Conservation (phyloP, 257 asterid genomes). For the Solanum gandarillasii region DNA sequence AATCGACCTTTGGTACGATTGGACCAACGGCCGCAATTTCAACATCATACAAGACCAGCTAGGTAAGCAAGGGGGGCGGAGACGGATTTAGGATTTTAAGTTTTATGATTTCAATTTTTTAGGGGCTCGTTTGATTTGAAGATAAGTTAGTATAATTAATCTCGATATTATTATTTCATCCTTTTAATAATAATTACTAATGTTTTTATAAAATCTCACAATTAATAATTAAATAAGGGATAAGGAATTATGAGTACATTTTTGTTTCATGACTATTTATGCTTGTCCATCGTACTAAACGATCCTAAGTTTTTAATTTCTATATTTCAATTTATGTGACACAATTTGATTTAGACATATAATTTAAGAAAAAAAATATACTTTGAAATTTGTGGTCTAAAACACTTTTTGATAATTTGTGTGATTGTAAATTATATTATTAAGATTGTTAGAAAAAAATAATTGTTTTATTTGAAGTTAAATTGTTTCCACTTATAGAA, state of each 20-base stretch:
- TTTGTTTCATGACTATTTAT: neutral
- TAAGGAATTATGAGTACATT: neutral
- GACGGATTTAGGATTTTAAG: neutral
- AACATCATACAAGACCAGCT: slow-evolving; percentile 60
- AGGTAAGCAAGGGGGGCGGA: slow-evolving; percentile 6
- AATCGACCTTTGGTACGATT: slow-evolving; percentile 63
- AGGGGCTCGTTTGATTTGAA: neutral
- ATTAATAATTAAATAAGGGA: too few species aligned
- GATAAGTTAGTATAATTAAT: neutral
- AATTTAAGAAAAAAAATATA: neutral
- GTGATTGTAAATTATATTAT: neutral
- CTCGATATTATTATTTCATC: too few species aligned
- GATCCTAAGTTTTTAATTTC: too few species aligned
- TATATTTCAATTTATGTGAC: neutral
- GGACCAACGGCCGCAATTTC: slow-evolving; percentile 63
- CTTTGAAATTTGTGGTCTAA: neutral
- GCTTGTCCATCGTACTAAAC: too few species aligned
- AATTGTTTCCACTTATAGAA: neutral
- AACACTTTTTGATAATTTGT: too few species aligned
- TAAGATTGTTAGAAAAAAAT: too few species aligned
- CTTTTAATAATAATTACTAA: too few species aligned
- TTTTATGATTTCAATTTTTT: too few species aligned
- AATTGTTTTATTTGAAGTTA: too few species aligned
- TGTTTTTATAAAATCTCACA: neutral
- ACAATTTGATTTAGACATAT: neutral